A percentile compares a stretch with the other conserved stretches of the same genome.
These are phyloP conservation scores for Trichoderma atroviride DNA, from an alignment of 2,329 filamentous ascomycete genomes.

Conservation along the genomic window DNA sequence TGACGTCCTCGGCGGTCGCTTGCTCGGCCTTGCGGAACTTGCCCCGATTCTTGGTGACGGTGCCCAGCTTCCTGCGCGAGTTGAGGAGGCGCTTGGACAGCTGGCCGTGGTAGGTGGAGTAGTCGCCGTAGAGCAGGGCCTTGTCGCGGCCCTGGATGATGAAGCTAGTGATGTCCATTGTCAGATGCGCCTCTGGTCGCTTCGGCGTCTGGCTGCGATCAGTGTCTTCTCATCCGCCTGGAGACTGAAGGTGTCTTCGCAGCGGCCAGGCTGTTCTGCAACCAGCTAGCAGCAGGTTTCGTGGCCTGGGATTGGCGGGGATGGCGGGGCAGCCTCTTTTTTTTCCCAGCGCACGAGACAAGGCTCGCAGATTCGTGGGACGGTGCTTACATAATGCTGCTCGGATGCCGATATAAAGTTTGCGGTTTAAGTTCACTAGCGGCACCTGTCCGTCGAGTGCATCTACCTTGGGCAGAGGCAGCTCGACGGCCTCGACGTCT, in stretches of 20 bases:
- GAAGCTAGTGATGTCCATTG: constrained; percentile 89
- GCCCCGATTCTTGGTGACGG: constrained; percentile 80
- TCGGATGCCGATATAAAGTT: not conserved
- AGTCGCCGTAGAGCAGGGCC: constrained; percentile 85
- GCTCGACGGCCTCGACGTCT: not conserved
- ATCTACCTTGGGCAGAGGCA: not conserved
- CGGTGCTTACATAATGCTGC: not conserved
- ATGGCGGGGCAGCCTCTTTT: constrained; percentile 7
- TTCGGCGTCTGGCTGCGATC: not conserved
- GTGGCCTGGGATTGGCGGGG: constrained; percentile 18
- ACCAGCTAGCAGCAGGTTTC: not conserved
- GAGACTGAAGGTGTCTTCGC: not conserved
- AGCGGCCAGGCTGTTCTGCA: constrained; percentile 20
- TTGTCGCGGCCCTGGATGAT: constrained; percentile 78
- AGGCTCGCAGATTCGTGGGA: not conserved
- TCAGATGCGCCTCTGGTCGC: not conserved
- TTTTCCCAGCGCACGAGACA: not conserved
- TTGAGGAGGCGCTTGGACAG: constrained; percentile 80
- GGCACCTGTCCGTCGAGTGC: not conserved
- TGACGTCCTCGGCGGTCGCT: constrained; percentile 75
- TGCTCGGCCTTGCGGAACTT: constrained; percentile 76
- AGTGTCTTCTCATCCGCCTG: too few species aligned
- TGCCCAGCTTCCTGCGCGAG: constrained; percentile 80
- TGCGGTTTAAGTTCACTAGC: not conserved
- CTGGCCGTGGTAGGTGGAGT: constrained; percentile 79